These are phyloP conservation scores for Emydomyces testavorans DNA, from an alignment of 2,329 filamentous ascomycete genomes.

Conservation along the genomic window DNA sequence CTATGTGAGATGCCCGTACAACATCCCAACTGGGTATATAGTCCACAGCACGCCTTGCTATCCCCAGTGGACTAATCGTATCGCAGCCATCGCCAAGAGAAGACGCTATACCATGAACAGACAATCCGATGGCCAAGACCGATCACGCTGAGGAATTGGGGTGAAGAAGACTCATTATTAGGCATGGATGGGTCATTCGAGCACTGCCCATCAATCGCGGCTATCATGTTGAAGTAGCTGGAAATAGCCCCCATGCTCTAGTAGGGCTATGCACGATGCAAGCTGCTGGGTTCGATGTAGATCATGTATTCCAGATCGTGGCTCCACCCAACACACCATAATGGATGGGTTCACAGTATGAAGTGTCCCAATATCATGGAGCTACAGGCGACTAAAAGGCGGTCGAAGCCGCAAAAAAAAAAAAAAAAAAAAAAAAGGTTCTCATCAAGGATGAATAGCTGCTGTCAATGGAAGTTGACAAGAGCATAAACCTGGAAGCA, in stretches of 20 bases:
- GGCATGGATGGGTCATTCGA: not conserved
- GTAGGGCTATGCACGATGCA: no score
- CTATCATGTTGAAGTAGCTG: no score
- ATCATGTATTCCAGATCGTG: not conserved
- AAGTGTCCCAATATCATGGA: not conserved
- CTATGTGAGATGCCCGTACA: no score
- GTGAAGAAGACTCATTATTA: no score
- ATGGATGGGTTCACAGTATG: no score
- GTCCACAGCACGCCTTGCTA: not conserved
- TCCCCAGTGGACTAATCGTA: not conserved
- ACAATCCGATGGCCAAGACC: not conserved
- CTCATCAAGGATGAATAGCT: not conserved
- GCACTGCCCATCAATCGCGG: not conserved
- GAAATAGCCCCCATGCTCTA: no score
- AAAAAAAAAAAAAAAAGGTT: not conserved
- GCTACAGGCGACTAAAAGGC: not conserved
- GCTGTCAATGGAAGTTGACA: not conserved
- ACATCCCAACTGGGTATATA: not conserved
- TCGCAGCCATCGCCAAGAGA: not conserved
- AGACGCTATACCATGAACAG: not conserved
- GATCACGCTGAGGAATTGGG: not conserved
- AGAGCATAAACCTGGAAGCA: no score
- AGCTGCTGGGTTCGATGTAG: no score
- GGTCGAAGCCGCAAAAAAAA: not conserved
- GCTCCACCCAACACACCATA: no score